Evolutionary conservation across 805 yeast species (phyloP).

Genomic region (Kodamaea laetipori): DNA sequence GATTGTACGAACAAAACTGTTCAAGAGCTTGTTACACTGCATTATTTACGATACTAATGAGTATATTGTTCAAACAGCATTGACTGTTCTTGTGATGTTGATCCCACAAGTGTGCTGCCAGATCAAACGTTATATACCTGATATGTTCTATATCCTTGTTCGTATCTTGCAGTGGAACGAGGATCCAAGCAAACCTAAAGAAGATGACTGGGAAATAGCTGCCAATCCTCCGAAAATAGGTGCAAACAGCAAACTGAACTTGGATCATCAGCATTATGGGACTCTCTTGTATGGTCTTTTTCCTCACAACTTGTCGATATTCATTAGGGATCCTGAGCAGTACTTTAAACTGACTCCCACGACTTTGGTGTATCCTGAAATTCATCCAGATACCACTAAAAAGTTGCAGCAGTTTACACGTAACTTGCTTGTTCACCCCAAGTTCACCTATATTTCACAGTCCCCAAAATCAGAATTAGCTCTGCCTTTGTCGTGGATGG

Average conservation of each 20-base stretch:
- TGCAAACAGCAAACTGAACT: background rate
- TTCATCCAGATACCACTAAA: conserved; percentile 9
- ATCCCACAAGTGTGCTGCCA: conserved; percentile 47
- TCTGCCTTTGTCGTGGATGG: conserved; percentile 26
- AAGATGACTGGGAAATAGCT: conserved; percentile 1
- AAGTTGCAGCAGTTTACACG: conserved; percentile 29
- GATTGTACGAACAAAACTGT: conserved; percentile 38
- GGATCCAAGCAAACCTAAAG: background rate
- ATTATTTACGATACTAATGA: conserved; percentile 45
- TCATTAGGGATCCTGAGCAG: conserved; percentile 43
- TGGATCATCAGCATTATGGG: conserved; percentile 19
- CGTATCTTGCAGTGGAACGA: conserved; percentile 3
- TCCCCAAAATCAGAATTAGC: conserved; percentile 24
- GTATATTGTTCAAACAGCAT: conserved; percentile 38
- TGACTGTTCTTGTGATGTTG: conserved; percentile 33
- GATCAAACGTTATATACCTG: conserved; percentile 37
- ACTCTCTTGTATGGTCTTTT: conserved; percentile 59
- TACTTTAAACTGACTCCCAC: conserved; percentile 19
- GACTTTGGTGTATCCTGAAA: conserved; percentile 2
- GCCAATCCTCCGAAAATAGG: background rate
- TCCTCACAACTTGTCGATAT: conserved; percentile 51
- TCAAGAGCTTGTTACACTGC: conserved; percentile 39
- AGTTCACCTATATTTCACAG: conserved; percentile 34
- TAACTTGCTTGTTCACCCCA: conserved; percentile 51
- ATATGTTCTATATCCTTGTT: conserved; percentile 43